Evolutionary conservation across 805 yeast genomes (phyloP).

Genomic region (Candida montana): DNA sequence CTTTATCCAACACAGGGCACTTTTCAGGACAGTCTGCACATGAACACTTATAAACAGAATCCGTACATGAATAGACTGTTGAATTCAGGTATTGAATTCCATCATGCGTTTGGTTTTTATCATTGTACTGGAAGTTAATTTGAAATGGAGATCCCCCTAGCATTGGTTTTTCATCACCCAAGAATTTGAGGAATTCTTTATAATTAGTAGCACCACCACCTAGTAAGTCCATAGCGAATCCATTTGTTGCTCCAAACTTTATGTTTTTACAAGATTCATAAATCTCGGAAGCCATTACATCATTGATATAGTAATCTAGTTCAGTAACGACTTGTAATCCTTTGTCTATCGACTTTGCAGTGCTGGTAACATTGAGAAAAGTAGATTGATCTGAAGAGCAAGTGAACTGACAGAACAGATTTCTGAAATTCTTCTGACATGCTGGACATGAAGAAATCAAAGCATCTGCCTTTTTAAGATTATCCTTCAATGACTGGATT

Average conservation of each 20-base stretch:
- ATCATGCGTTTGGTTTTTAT: conserved; percentile 27
- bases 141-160: conserved; percentile 96
- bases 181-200: conserved; percentile 69
- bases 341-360: conserved; percentile 38
- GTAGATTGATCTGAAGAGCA: conserved; percentile 81
- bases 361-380: conserved; percentile 63
- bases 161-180: conserved; percentile 92
- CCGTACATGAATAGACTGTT: conserved; percentile 45
- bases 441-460: conserved; percentile 91
- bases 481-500: conserved; percentile 46
- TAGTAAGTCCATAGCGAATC: conserved; percentile 91
- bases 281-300: conserved; percentile 54
- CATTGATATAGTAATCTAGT: conserved; percentile 56
- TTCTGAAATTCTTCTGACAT: conserved; percentile 77
- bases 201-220: conserved; percentile 94
- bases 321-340: conserved; percentile 64
- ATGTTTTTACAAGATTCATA: conserved; percentile 84
- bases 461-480: conserved; percentile 70
- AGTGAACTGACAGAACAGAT: conserved; percentile 80
- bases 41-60: conserved; percentile 64
- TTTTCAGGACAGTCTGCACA: conserved; percentile 83
- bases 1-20: conserved; percentile 63
- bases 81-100: conserved; percentile 18
- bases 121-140: conserved; percentile 61
- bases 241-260: conserved; percentile 91